Percentiles rank a stretch among this genome's conserved stretches.
These are phyloP conservation scores for Tephrocybe sp. DNA, from an alignment of 768 basidiomycete species.

Conservation along the genomic window DNA sequence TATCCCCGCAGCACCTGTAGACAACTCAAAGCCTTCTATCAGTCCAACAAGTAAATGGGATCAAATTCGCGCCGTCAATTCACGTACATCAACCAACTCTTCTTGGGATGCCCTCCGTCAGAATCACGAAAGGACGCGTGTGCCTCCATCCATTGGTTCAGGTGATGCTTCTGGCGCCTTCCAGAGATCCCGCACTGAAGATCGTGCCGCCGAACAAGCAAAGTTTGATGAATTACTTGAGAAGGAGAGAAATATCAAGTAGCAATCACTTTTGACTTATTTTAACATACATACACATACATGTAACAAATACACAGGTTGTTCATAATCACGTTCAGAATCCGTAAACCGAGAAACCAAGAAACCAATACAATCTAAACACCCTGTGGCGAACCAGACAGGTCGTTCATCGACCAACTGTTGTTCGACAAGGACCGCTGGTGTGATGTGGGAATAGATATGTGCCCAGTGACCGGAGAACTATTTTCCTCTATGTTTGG, in stretches of 20 bases:
- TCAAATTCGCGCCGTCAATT: slow-evolving; percentile 59
- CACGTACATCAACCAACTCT: slow-evolving; percentile 42
- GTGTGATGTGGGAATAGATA: slow-evolving; percentile 13
- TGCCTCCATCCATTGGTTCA: slow-evolving; percentile 18
- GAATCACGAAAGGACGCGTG: slow-evolving; percentile 42
- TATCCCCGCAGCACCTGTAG: slow-evolving; percentile 13
- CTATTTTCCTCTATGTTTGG: slow-evolving; percentile 35
- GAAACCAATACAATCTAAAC: slow-evolving; percentile 8
- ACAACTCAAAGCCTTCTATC: slow-evolving; percentile 6
- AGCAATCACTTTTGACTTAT: slow-evolving; percentile 7
- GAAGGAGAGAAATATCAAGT: slow-evolving; percentile 47
- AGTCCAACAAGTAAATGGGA: slow-evolving; percentile 55
- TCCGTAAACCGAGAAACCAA: background rate
- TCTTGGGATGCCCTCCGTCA: slow-evolving; percentile 73
- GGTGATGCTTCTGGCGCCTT: slow-evolving; percentile 2
- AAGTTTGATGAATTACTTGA: slow-evolving; percentile 61
- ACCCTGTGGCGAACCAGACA: slow-evolving; percentile 21
- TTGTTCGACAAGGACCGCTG: slow-evolving; percentile 10
- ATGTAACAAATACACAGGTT: slow-evolving; percentile 6
- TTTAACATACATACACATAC: slow-evolving; percentile 7
- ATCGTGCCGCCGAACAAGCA: slow-evolving; percentile 49
- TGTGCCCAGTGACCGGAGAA: slow-evolving; percentile 16
- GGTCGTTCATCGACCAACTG: slow-evolving; percentile 26
- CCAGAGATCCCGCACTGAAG: slow-evolving; percentile 21
- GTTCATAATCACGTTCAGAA: background rate